Percentiles rank a stretch among this genome's conserved stretches.
Evolutionary conservation across 768 basidiomycete genomes (phyloP).

Genomic region (Leucocoprinus birnbaumii): DNA sequence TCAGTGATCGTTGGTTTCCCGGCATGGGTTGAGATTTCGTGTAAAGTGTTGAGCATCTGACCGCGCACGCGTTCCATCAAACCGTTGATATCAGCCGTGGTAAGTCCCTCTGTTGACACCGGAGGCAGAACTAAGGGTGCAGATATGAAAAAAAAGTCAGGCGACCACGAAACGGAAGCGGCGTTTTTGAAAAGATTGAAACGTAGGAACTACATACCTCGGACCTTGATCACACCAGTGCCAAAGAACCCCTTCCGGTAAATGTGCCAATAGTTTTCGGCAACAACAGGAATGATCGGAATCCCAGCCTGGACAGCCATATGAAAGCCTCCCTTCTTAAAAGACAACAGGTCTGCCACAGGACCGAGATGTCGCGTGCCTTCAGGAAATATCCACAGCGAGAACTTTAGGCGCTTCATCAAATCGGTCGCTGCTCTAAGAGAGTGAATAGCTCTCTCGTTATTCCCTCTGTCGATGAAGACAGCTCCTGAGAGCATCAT

Average conservation of each 20-base stretch:
- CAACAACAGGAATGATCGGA: conserved; percentile 88
- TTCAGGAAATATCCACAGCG: conserved; percentile 95
- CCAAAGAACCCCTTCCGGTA: conserved; percentile 80
- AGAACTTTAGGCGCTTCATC: conserved; percentile 69
- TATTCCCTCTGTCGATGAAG: conserved; percentile 88
- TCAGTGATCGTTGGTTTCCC: conserved; percentile 15
- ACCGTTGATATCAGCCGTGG: conserved; percentile 62
- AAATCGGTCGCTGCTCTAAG: conserved; percentile 73
- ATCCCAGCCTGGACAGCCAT: conserved; percentile 88
- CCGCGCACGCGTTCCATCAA: conserved; percentile 68
- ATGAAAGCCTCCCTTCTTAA: conserved; percentile 99
- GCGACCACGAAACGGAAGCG: neutral
- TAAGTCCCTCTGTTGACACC: conserved; percentile 70
- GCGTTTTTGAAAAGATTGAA: neutral
- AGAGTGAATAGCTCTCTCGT: conserved; percentile 66
- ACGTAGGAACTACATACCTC: conserved; percentile 51
- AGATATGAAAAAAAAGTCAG: conserved; percentile 9
- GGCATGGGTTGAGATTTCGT: conserved; percentile 68
- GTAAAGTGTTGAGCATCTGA: conserved; percentile 75
- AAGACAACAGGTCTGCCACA: conserved; percentile 67
- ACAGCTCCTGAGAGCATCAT: conserved; percentile 88
- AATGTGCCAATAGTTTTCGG: conserved; percentile 89
- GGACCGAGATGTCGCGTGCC: conserved; percentile 81
- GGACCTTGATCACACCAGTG: conserved; percentile 73
- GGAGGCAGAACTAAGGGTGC: conserved; percentile 78